A percentile compares a stretch with the other conserved stretches of the same genome.
Conservation (phyloP, 345 rosid species). For the Limnanthes douglasii region DNA sequence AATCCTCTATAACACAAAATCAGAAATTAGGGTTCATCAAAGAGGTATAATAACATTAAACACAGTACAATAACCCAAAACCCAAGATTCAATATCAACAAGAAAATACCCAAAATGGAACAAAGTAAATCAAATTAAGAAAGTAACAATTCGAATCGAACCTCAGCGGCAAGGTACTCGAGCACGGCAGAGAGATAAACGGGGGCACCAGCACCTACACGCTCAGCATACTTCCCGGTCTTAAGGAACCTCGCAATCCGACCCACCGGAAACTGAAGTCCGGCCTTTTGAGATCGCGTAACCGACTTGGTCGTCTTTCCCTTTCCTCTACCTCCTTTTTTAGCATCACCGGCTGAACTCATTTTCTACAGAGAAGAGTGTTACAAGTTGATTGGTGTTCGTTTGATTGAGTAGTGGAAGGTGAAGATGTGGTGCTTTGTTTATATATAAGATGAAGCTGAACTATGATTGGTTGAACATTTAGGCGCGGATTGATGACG, state of each 20-base stretch:
- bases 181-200: conserved; percentile 75
- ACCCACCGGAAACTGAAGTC: conserved; percentile 73
- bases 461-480: no score
- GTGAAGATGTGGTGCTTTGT: no score
- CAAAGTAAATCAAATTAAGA: neutral
- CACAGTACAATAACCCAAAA: neutral
- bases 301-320: conserved; percentile 52
- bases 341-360: conserved; percentile 37
- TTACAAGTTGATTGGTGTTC: no score
- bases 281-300: conserved; percentile 60
- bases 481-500: no score
- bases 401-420: no score
- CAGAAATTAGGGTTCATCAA: no score
- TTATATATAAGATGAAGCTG: no score
- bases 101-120: neutral
- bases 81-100: neutral
- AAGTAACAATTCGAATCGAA: conserved; percentile 2
- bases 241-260: conserved; percentile 65
- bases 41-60: no score
- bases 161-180: conserved; percentile 80
- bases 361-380: conserved; percentile 8
- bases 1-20: no score
- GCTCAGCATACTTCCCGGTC: conserved; percentile 72
- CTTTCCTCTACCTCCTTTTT: conserved; percentile 66
- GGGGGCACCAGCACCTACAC: conserved; percentile 75